Percentiles rank a stretch among this genome's conserved stretches.
phyloP scores from a whole-genome alignment of 176 grass and related monocot species.

The Canna indica region DNA sequence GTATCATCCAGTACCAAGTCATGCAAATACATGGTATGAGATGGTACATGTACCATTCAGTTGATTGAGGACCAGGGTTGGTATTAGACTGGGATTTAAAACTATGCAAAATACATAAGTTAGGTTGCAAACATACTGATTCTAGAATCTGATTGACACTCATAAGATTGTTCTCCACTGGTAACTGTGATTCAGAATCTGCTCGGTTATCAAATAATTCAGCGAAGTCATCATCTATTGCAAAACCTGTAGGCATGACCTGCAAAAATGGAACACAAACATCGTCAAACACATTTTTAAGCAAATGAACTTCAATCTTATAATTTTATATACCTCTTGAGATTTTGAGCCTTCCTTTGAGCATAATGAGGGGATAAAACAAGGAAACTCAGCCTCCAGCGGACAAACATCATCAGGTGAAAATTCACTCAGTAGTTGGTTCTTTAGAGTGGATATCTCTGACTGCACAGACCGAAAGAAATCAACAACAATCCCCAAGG shows the following conservation, averaged over 20 bases:
- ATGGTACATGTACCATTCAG: background rate
- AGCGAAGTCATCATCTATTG: conserved; percentile 56
- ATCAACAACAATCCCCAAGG: conserved; percentile 4
- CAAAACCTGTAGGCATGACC: conserved; percentile 49
- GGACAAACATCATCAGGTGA: conserved; percentile 51
- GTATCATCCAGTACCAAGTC: no score
- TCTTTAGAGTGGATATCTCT: conserved; percentile 45
- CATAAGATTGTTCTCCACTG: conserved; percentile 34
- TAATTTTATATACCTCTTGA: conserved; percentile 33
- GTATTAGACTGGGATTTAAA: background rate
- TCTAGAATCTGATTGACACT: conserved; percentile 65
- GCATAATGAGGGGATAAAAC: conserved; percentile 16
- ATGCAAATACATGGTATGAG: no score
- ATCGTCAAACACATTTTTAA: background rate
- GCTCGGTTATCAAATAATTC: conserved; percentile 44
- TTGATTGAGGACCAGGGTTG: background rate
- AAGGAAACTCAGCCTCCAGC: conserved; percentile 50
- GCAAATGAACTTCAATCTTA: background rate
- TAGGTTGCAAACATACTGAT: conserved; percentile 39
- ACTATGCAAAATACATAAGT: background rate
- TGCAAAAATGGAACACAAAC: conserved; percentile 24
- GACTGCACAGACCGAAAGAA: conserved; percentile 33
- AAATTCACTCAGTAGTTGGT: conserved; percentile 84
- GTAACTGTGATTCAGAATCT: conserved; percentile 29
- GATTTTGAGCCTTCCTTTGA: conserved; percentile 38